A percentile compares a stretch with the other conserved stretches of the same genome.
Evolutionary conservation across 495 filamentous ascomycete species (phyloP).

Genomic region (Penicillium cosmopolitanum): DNA sequence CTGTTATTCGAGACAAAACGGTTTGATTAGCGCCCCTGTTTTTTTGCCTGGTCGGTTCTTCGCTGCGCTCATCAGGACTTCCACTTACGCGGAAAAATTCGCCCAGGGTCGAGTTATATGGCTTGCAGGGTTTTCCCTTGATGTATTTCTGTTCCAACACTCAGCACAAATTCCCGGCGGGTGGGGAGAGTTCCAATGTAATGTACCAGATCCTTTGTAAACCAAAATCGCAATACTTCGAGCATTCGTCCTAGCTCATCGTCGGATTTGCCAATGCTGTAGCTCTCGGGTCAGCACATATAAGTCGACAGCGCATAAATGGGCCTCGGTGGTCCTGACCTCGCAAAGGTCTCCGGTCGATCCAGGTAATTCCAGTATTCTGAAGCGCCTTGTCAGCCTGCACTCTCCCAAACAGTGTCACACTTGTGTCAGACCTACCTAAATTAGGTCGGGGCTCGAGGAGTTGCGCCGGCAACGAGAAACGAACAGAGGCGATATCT

Average conservation of each 20-base stretch:
- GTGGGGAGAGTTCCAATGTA: not conserved
- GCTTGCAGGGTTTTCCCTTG: slow-evolving; percentile 97
- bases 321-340: slow-evolving; percentile 48
- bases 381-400: slow-evolving; percentile 31
- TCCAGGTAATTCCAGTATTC: slow-evolving; percentile 99
- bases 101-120: slow-evolving; percentile 96
- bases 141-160: slow-evolving; percentile 75
- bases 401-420: slow-evolving; percentile 10
- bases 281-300: slow-evolving; percentile 41
- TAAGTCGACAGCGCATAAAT: slow-evolving; percentile 19
- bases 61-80: not conserved
- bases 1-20: slow-evolving; percentile 39
- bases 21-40: not conserved
- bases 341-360: slow-evolving; percentile 89
- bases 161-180: slow-evolving; percentile 18
- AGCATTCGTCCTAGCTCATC: slow-evolving; percentile 91
- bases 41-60: not conserved
- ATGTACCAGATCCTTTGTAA: slow-evolving; percentile 88
- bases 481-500: slow-evolving; percentile 93
- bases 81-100: slow-evolving; percentile 89
- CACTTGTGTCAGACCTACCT: slow-evolving; percentile 47
- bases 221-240: slow-evolving; percentile 93
- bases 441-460: slow-evolving; percentile 94
- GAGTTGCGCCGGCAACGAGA: slow-evolving; percentile 93
- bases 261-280: slow-evolving; percentile 90